Evolutionary conservation across 331 rosid species (phyloP).

Genomic region (Dryas integrifolia): DNA sequence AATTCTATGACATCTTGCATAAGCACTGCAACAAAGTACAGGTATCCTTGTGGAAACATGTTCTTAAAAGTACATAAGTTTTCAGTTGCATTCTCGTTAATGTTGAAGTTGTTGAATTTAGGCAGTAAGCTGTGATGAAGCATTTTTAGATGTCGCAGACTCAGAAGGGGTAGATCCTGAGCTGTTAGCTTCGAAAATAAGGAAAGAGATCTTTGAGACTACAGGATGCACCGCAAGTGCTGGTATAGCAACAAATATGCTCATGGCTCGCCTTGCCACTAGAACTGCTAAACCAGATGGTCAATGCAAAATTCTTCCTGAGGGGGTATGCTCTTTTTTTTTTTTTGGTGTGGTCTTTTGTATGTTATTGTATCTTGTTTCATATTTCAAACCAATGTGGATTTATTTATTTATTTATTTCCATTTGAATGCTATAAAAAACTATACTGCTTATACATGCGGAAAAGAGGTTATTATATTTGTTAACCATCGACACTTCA

Average conservation of each 20-base stretch:
- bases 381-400: conserved; percentile 10
- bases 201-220: conserved; percentile 67
- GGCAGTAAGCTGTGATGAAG: conserved; percentile 99
- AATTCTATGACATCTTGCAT: conserved; percentile 79
- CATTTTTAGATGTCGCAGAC: conserved; percentile 72
- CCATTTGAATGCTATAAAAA: not conserved
- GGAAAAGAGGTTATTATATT: not conserved
- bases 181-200: conserved; percentile 59
- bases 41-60: conserved; percentile 46
- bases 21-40: conserved; percentile 76
- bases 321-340: conserved; percentile 41
- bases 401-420: not conserved
- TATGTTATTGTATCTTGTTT: not conserved
- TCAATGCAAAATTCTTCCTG: conserved; percentile 71
- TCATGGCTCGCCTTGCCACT: conserved; percentile 96
- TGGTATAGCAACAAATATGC: conserved; percentile 85
- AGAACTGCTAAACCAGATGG: conserved; percentile 92
- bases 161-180: conserved; percentile 58
- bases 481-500: not conserved
- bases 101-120: conserved; percentile 33
- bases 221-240: conserved; percentile 92
- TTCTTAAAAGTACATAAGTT: conserved; percentile 27
- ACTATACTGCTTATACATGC: not conserved
- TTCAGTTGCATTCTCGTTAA: conserved; percentile 21
- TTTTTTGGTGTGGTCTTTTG: not conserved